Base-by-base conservation (phyloP, 345 rosid genomes). In the Luvunga scandens region DNA sequence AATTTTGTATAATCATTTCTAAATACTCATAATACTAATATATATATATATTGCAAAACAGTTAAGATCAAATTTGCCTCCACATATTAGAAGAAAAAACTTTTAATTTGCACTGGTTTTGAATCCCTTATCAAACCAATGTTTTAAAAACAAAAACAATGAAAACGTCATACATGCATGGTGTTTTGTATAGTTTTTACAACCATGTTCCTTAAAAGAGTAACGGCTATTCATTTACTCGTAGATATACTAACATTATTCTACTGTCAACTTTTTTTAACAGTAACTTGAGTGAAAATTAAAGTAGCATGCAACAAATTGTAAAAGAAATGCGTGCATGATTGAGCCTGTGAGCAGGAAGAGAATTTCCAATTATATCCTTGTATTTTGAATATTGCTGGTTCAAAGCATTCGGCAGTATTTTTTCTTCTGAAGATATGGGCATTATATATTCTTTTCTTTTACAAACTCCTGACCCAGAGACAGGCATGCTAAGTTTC, bases 401-500 rank as follows among this genome's bases (percentile, higher is more conserved):
- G 45, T 62, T 72, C 79, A 77, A 16, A 68, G 85, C 67, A 77
- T 76, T 42, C 6, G 64, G 45, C 59, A 33, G 66, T 50, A 45
- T 82, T 78, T 85, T 53, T 90, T 80, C 82, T 84, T 81, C 77
- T 81, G 72, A 84, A 84, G 75, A 81, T 42, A 64, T 69, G 81
- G 73, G 75, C 60, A 78, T 80, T 69, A 67, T 69, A 81, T 81
- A 85, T 77, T 79, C 77, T 78, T 77, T 81, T 74, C 69, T 53
- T 78, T 83, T 77, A 71, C 66, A 48, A 42, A 60, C 59, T 42
- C 82, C 82, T 78, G 79, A 65, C 76, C 63, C 75, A 34, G 50
- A 78, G 93, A 83, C 91, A 89, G 85, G 90, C 93, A 83, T 87
- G 92, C 92, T 82, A 75, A 81, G 69, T 66, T 83, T 75, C 80